Evolutionary conservation across 331 rosid genomes (phyloP), one percentile per base, ranked within the genome.

Genomic region (Quercus lobata): DNA sequence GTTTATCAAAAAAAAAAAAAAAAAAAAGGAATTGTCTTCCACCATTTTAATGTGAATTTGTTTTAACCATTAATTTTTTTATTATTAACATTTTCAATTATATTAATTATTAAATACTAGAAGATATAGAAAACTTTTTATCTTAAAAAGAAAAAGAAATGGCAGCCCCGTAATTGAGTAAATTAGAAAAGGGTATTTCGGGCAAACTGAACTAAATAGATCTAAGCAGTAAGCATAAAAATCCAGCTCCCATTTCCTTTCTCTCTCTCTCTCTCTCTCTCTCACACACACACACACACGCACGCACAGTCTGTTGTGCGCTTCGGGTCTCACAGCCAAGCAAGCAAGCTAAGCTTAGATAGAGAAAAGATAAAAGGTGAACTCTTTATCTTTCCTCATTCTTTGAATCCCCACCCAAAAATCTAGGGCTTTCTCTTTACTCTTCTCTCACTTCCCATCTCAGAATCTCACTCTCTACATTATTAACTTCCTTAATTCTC

Each of bases 401-500:
- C 8, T 77, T 53, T 27, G 75, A 85, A 89, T 91, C 93, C 97
- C 91, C 86, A 90, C 97, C 90, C 87, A 90, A 93, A 90, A 91
- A 89, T 91, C 92, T 89, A 93, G 96, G 91, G 88, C 87, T 88
- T 70, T 21, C 63, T 55, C 57, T 63, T 30, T 63, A 29, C 17
- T 22, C 70, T 22, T 22, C 12, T 63, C 35, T 18, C 60, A 32
- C 58, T 55, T 72, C 49, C 0, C 49, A 41, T 41, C 49, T 41
- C 49, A 41, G 49, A 41, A 41, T 41, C 49, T 41, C 49, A 41
- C 14, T 2, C 49, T 41, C 49, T 41, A 9, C 49, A 41, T 41
- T 41, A 41, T 9, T 41, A 41, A 41, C 49, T 41, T 9, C 49
- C 49, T 73, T 44, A 21, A 69, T 76, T 87, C 82, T 83, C 54